Percentiles rank a stretch among this genome's conserved stretches.
phyloP scores from a whole-genome alignment of 2,329 filamentous ascomycete genomes.

The Penicillium sp. region DNA sequence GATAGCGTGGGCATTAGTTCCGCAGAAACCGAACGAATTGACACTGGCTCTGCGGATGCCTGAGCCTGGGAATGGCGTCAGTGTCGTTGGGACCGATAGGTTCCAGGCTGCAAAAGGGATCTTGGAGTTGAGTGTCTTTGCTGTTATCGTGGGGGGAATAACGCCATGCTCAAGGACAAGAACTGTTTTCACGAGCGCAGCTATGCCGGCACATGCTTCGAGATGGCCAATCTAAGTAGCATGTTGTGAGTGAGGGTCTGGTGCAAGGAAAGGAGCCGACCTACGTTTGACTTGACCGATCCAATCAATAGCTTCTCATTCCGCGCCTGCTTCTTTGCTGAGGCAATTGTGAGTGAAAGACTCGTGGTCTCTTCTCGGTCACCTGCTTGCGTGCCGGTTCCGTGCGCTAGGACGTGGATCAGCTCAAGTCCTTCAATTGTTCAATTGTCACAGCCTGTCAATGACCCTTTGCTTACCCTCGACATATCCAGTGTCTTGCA shows the following conservation, averaged over 20 bases:
- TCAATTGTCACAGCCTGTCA: too few species aligned
- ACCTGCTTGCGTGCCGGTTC: constrained; percentile 42
- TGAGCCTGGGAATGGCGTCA: too few species aligned
- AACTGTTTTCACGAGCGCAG: background rate
- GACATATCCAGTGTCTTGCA: constrained; percentile 31
- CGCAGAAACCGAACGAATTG: too few species aligned
- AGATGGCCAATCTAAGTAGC: constrained; percentile 47
- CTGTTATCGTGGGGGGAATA: too few species aligned
- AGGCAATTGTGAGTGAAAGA: too few species aligned
- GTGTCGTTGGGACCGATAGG: too few species aligned
- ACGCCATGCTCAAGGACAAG: too few species aligned
- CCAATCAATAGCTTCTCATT: constrained; percentile 7
- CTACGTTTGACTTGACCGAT: constrained; percentile 7
- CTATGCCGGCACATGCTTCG: constrained; percentile 49
- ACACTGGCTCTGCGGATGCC: too few species aligned
- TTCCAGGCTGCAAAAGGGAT: too few species aligned
- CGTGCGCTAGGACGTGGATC: constrained; percentile 27
- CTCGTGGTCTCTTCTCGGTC: background rate
- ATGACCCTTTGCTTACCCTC: constrained; percentile 23
- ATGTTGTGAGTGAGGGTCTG: constrained; percentile 26
- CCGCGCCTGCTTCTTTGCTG: too few species aligned
- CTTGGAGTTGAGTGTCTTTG: too few species aligned
- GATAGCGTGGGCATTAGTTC: too few species aligned
- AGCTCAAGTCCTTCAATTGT: constrained; percentile 4
- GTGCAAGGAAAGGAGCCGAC: constrained; percentile 26